Percentiles rank a stretch among this genome's conserved stretches.
Conservation (phyloP, 2,329 filamentous ascomycete species). For the Cercospora zeae-maydis region DNA sequence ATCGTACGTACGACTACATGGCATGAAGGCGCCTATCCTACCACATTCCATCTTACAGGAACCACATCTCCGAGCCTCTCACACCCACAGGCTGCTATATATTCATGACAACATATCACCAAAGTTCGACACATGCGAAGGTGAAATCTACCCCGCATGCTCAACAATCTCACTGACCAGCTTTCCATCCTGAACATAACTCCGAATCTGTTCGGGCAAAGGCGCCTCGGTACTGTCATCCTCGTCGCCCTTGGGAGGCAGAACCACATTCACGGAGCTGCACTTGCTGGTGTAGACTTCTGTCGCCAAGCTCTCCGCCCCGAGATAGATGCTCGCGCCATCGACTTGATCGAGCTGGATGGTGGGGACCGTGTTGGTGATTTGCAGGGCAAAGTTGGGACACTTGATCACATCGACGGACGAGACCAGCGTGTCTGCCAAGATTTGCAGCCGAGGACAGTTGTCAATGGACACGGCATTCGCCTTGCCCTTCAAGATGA, state of each 20-base stretch:
- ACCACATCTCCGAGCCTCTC: neutral
- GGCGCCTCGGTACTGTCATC: constrained; percentile 84
- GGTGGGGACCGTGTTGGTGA: constrained; percentile 80
- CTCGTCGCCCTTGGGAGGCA: constrained; percentile 63
- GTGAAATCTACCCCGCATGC: constrained; percentile 61
- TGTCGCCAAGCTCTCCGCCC: constrained; percentile 70
- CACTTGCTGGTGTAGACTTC: constrained; percentile 90
- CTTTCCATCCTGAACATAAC: constrained; percentile 69
- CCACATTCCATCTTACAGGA: neutral
- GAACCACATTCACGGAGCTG: constrained; percentile 78
- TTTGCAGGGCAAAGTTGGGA: constrained; percentile 79
- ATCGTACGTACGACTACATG: neutral
- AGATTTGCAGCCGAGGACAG: constrained; percentile 74
- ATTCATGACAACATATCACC: neutral
- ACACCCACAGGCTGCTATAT: neutral
- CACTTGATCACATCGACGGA: constrained; percentile 95
- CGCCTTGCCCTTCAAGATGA: constrained; percentile 87
- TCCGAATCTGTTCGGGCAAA: constrained; percentile 86
- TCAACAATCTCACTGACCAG: constrained; percentile 92
- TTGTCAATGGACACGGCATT: constrained; percentile 98
- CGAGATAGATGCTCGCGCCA: constrained; percentile 80
- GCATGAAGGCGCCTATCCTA: neutral
- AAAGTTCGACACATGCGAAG: neutral
- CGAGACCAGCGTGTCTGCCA: constrained; percentile 85
- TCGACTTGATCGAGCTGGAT: constrained; percentile 92